Conservation (phyloP, 257 asterid species). For the Forsythia viridissima region DNA sequence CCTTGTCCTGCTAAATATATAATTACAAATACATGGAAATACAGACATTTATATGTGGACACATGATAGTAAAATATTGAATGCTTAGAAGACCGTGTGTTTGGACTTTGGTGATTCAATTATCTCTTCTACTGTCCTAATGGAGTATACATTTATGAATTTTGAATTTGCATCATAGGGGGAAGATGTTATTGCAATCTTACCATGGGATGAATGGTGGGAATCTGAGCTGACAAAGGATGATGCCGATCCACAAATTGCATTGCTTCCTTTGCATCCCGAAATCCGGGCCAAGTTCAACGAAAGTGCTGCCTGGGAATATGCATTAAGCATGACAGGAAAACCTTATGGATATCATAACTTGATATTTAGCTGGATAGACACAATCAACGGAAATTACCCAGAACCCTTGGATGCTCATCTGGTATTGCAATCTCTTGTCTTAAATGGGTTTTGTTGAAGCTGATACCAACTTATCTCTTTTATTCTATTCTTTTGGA, state of each 20-base stretch:
- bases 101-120: background rate
- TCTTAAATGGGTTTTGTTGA: slow-evolving; percentile 1
- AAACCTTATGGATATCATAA: slow-evolving; percentile 66
- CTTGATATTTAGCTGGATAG: slow-evolving; percentile 52
- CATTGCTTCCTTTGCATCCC: slow-evolving; percentile 78
- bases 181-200: slow-evolving; percentile 72
- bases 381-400: slow-evolving; percentile 42
- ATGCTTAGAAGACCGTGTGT: slow-evolving; percentile 36
- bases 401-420: slow-evolving; percentile 65
- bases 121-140: slow-evolving; percentile 3
- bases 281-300: slow-evolving; percentile 81
- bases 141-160: background rate
- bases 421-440: slow-evolving; percentile 54
- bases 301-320: slow-evolving; percentile 89
- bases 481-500: background rate
- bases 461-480: background rate
- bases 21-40: no score
- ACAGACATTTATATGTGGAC: background rate
- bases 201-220: slow-evolving; percentile 99
- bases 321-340: slow-evolving; percentile 81
- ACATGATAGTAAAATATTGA: slow-evolving; percentile 49
- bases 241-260: slow-evolving; percentile 80
- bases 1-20: no score
- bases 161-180: slow-evolving; percentile 45
- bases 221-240: slow-evolving; percentile 76